Evolutionary conservation across 2,329 filamentous ascomycete genomes (phyloP), one percentile per base, ranked within the genome.

Genomic region (Cladophialophora psammophila): DNA sequence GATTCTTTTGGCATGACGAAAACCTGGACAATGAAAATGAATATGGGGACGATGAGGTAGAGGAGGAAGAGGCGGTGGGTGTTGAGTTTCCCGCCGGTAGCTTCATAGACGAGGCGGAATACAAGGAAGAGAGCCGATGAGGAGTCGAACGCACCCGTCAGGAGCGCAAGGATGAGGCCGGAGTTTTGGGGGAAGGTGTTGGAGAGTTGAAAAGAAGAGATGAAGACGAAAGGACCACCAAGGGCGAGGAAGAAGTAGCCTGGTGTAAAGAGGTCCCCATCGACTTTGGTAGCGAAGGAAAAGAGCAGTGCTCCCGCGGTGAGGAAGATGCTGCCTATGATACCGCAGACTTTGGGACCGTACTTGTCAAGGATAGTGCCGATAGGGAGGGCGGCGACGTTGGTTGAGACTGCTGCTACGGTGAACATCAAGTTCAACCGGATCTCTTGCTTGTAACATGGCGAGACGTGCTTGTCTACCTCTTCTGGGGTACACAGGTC

Each of bases 371-470:
- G 86, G 53, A 96, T 90, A 2, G 92, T 91, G 54, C 94, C 94
- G 10, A 96, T 88, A 1, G 93, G 92, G 6, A 97, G 84, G 12
- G 94, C 93, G 48, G 89, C 92, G 12, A 96, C 90, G 74, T 97
- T 97, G 45, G 93, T 96, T 6, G 87, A 91, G 9, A 96, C 93
- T 13, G 93, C 93, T 12, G 93, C 93, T 34, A 93, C 86, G 5
- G 93, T 96, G 82, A 97, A 97, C 91, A 96, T 96, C 72, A 97
- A 82, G 77, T 97, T 97, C 64, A 97, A 85, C 66, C 83, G 76
- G 63, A 87, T 76, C 72, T 87, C 85, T 73, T 89, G 87, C 67
- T 83, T 81, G 68, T 84, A 86, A 75, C 87, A 90, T 18, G 86
- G 81, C 64, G 81, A 79, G 0, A 83, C 79, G 2, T 80, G 81